Base-by-base conservation (phyloP, 768 basidiomycete genomes). In the Suillus americanus region DNA sequence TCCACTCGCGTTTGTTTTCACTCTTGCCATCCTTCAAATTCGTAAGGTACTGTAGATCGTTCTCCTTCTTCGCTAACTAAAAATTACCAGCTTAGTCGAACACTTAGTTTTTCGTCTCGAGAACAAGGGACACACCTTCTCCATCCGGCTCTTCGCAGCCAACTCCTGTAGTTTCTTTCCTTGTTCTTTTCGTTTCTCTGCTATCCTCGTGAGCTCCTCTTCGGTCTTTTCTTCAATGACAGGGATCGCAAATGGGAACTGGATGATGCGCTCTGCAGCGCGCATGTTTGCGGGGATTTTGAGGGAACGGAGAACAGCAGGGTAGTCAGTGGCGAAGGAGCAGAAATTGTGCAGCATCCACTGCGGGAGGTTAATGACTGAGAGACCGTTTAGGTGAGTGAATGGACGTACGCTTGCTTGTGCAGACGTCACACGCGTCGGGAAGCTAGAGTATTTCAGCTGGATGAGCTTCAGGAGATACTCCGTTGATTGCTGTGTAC, bases 361-460 rank as follows among this genome's bases (percentile, higher is more conserved):
- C 95, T 98, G 67, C 5, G 13, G 37, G 37, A 41, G 25, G 18
- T 53, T 61, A 53, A 48, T 30, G 48, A 43, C 18, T 10, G 38
- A 25, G 12, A 25, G n/a, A 40, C 18, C 6, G 38, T 25, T 40
- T 62, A 45, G n/a, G 37, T 40, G 9, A 64, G 35, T 10, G 61
- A 38, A 50, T 20, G n/a, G 61, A 77, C 83, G 65, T 74, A 96
- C 95, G 16, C 85, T 90, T 5, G 94, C 86, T 70, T 98, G 97
- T 0, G 80, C 72, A 18, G 85, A 72, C 0, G 91, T 91, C 13
- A 98, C 86, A 50, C 94, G 88, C 1, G 90, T 91, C 6, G 94
- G 92, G 74, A 99, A 99, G 54, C 83, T 90, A 33, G 97, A 91
- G 73, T 99, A 97, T 76, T 99, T 99, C 41, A 99, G 85, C 73